These are phyloP conservation scores for Calonectria pteridis DNA, from an alignment of 2,329 filamentous ascomycete genomes.

Conservation along the genomic window DNA sequence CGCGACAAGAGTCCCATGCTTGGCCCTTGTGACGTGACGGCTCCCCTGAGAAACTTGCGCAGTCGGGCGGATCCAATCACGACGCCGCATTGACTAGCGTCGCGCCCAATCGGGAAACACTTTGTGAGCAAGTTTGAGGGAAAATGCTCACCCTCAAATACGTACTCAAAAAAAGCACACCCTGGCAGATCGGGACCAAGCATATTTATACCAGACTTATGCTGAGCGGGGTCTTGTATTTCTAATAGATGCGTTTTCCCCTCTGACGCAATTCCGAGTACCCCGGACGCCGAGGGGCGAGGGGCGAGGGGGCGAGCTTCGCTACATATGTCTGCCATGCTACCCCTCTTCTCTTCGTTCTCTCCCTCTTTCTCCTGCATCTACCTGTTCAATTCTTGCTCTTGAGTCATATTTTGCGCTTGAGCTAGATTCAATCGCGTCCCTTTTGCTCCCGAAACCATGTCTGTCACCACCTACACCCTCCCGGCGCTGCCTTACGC, in stretches of 20 bases:
- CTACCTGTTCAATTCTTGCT: not conserved
- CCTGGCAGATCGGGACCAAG: not conserved
- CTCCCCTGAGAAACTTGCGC: constrained; percentile 36
- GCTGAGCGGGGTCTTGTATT: constrained; percentile 7
- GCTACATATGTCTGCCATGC: constrained; percentile 11
- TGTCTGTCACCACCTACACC: constrained; percentile 63
- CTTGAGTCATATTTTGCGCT: not conserved
- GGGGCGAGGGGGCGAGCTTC: not conserved
- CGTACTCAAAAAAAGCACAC: not conserved
- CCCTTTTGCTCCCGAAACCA: constrained; percentile 32
- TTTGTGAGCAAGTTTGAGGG: constrained; percentile 45
- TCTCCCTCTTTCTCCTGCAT: constrained; percentile 12
- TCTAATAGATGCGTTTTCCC: constrained; percentile 1
- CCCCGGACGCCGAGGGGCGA: not conserved
- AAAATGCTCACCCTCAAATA: constrained; percentile 16
- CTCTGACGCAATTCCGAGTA: constrained; percentile 30
- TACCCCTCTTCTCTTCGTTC: constrained; percentile 27
- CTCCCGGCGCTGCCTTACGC: constrained; percentile 77
- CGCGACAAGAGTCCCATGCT: not conserved
- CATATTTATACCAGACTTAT: not conserved
- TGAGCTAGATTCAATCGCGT: not conserved
- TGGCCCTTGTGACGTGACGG: not conserved
- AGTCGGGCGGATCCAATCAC: constrained; percentile 46
- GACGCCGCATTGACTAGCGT: constrained; percentile 24
- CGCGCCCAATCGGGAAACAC: constrained; percentile 44